Conservation (phyloP, 2,329 filamentous ascomycete species). For the Claviceps sp. region DNA sequence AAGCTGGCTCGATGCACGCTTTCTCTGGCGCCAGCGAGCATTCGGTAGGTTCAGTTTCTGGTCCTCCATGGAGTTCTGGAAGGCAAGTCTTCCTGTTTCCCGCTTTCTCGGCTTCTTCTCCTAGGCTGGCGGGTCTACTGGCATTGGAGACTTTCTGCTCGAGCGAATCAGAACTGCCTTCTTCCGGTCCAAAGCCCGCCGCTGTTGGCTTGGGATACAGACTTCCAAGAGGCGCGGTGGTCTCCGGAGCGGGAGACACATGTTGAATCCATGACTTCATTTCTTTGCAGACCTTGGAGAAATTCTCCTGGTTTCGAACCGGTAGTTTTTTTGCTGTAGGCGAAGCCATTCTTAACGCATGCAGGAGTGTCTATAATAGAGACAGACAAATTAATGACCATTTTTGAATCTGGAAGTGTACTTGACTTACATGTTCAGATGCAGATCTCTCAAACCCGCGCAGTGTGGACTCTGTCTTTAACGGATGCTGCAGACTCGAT, state of each 20-base stretch:
- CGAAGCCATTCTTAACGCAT: neutral
- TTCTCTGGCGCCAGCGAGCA: neutral
- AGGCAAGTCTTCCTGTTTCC: no score
- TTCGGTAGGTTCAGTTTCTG: neutral
- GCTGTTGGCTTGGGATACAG: neutral
- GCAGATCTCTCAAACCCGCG: neutral
- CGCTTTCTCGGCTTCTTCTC: neutral
- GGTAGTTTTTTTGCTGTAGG: neutral
- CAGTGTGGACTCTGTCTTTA: neutral
- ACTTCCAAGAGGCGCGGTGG: no score
- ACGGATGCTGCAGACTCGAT: neutral
- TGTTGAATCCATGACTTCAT: slow-evolving; percentile 3
- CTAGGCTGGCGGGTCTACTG: neutral
- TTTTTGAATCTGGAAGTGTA: neutral
- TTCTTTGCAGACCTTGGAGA: slow-evolving; percentile 3
- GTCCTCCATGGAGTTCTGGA: neutral
- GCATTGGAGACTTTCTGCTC: neutral
- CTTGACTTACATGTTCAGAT: neutral
- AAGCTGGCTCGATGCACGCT: neutral
- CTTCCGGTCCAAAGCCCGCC: neutral
- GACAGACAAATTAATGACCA: neutral
- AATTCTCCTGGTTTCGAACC: neutral
- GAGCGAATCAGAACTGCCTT: neutral
- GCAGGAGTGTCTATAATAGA: neutral
- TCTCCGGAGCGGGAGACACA: neutral